Base-by-base conservation (phyloP, 2,329 filamentous ascomycete species). In the Aspergillus clavatus region DNA sequence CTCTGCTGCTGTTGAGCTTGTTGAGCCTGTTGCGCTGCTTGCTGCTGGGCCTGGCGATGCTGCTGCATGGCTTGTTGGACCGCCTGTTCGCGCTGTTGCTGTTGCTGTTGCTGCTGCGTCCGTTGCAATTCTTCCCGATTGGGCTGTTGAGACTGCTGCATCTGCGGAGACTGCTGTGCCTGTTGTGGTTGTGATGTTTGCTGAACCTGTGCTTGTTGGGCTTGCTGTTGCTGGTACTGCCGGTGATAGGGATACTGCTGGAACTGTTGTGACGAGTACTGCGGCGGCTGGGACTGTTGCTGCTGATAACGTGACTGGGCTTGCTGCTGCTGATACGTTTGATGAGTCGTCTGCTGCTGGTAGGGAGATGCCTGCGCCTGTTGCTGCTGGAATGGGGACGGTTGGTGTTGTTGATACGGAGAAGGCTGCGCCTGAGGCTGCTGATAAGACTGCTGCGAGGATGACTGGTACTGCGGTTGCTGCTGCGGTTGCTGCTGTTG, bases 371-470 rank as follows among this genome's bases (percentile, higher is more conserved):
- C 43, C 31, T 54, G 54, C 18, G 47, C 40, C 27, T 54, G 53
- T 10, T 47, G 42, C 38, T 56, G 55, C 7, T 54, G 52, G 23
- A 54, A 53, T 27, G 48, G 40, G 19, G 56, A 46, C n/a, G 47
- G 12, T n/a, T 51, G 50, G 6, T 54, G 26, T 22, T 52, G 47
- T 28, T 50, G 52, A n/a, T 51, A 47, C 2, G 46, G 47, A 28
- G 55, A 53, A 24, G 46, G 36, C 23, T 58, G 47, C n/a, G 47
- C n/a, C 11, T 51, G 50, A 5, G 55, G 22, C 26, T 52, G 47
- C 26, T 50, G 52, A 16, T 51, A 47, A 21, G 31, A 18, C 31
- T 35, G 31, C 16, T 35, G 31, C 12, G 31, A 35, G 31, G 48
- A 43, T 19, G 18, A 18, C 18, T 19, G 28, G 22, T 22, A 37